Evolutionary conservation across 441 rosid genomes (phyloP).

Genomic region (Flueggea neowawraea): DNA sequence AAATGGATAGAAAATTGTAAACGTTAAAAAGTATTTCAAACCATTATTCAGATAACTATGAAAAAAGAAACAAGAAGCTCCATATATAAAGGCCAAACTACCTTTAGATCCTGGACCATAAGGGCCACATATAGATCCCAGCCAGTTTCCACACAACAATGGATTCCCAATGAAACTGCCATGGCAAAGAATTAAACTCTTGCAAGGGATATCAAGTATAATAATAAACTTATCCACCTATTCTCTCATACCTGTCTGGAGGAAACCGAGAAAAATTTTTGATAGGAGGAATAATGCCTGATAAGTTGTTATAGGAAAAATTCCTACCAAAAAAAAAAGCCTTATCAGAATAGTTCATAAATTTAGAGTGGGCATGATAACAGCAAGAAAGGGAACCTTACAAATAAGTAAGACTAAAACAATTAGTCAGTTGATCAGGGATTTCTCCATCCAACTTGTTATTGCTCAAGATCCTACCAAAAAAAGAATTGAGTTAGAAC

Average conservation of each 20-base stretch:
- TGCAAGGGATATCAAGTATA: neutral
- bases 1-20: neutral
- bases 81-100: constrained; percentile 8
- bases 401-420: constrained; percentile 72
- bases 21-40: neutral
- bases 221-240: neutral
- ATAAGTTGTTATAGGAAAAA: constrained; percentile 74
- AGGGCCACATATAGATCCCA: constrained; percentile 71
- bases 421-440: constrained; percentile 74
- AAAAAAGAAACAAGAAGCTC: neutral
- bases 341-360: neutral
- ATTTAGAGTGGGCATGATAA: neutral
- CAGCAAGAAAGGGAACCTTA: constrained; percentile 24
- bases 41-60: neutral
- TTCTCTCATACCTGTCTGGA: constrained; percentile 48
- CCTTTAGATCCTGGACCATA: constrained; percentile 53
- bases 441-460: constrained; percentile 73
- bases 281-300: constrained; percentile 63
- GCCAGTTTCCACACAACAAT: constrained; percentile 79
- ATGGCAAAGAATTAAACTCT: neutral
- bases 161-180: constrained; percentile 80
- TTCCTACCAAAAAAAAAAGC: constrained; percentile 39
- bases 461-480: constrained; percentile 66
- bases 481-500: neutral
- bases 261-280: constrained; percentile 69